A percentile compares a stretch with the other conserved stretches of the same genome.
Evolutionary conservation across 805 yeast species (phyloP).

Genomic region (Maudiozyma pseudohumilis): DNA sequence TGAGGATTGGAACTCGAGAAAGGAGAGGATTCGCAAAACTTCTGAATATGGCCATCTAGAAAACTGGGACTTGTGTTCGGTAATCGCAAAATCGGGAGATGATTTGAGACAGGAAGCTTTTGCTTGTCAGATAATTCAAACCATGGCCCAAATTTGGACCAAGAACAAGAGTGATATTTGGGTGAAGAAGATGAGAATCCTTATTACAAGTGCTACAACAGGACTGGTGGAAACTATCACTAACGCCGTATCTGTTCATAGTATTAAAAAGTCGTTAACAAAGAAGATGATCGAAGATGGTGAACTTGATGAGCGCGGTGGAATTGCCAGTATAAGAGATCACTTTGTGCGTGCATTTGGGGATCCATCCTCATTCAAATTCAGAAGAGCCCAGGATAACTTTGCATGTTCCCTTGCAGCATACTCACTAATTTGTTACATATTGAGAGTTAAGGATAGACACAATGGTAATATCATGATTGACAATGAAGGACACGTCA

Average conservation of each 20-base stretch:
- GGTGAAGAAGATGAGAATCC: conserved; percentile 89
- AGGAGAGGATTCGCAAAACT: conserved; percentile 64
- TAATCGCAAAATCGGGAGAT: conserved; percentile 92
- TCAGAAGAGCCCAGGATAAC: conserved; percentile 69
- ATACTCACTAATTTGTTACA: conserved; percentile 81
- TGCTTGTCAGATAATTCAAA: conserved; percentile 87
- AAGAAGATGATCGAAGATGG: conserved; percentile 59
- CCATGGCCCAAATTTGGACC: conserved; percentile 80
- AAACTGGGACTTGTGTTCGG: conserved; percentile 93
- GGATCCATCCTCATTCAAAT: conserved; percentile 40
- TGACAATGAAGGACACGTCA: conserved; percentile 89
- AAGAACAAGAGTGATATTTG: conserved; percentile 61
- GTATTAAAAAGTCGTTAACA: conserved; percentile 86
- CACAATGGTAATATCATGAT: conserved; percentile 97
- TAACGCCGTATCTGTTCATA: conserved; percentile 86
- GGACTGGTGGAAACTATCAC: conserved; percentile 95
- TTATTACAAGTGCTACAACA: conserved; percentile 81
- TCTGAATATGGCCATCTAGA: conserved; percentile 78
- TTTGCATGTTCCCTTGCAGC: conserved; percentile 85
- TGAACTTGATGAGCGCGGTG: conserved; percentile 48
- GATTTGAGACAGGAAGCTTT: conserved; percentile 95
- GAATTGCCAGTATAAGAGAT: conserved; percentile 65
- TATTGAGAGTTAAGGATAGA: conserved; percentile 88
- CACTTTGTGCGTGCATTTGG: conserved; percentile 78
- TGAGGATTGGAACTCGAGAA: conserved; percentile 87